phyloP scores from a whole-genome alignment of 1,139 yeast genomes.

The Starmera stellimalicola region DNA sequence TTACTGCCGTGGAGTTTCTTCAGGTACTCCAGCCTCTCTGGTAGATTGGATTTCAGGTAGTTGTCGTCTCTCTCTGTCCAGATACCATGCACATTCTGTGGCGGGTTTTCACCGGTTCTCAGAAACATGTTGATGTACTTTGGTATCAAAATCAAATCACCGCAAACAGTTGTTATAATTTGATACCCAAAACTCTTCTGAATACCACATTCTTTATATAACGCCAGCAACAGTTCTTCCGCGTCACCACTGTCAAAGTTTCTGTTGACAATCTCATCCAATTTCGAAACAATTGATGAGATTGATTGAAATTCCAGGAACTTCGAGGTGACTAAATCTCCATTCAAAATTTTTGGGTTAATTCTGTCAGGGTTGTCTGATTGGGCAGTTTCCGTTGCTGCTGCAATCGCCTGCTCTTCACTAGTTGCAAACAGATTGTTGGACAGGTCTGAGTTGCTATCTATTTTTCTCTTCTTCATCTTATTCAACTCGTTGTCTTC shows the following conservation, averaged over 20 bases:
- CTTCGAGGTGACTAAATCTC: conserved; percentile 17
- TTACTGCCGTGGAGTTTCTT: conserved; percentile 28
- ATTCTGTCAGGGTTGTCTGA: conserved; percentile 11
- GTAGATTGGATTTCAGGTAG: conserved; percentile 21
- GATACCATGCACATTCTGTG: conserved; percentile 34
- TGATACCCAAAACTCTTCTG: conserved; percentile 35
- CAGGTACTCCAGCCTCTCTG: conserved; percentile 23
- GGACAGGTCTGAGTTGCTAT: too few relatives aligned
- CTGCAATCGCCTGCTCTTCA: background rate
- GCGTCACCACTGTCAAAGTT: conserved; percentile 35
- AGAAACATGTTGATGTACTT: conserved; percentile 35
- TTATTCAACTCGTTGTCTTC: conserved; percentile 10
- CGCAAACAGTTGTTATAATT: conserved; percentile 39
- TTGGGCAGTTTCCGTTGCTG: background rate
- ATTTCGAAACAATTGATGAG: conserved; percentile 23
- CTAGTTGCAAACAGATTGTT: background rate
- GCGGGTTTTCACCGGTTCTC: conserved; percentile 33
- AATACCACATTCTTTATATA: conserved; percentile 35
- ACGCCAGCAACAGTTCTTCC: conserved; percentile 32
- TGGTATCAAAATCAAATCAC: conserved; percentile 36
- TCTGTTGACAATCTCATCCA: conserved; percentile 31
- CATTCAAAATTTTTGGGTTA: conserved; percentile 9
- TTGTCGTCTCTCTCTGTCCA: conserved; percentile 42
- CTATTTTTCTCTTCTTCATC: background rate
- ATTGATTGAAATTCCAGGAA: conserved; percentile 19